A percentile compares a stretch with the other conserved stretches of the same genome.
Evolutionary conservation across 257 asterid species (phyloP).

Genomic region (Rehmannia glutinosa): DNA sequence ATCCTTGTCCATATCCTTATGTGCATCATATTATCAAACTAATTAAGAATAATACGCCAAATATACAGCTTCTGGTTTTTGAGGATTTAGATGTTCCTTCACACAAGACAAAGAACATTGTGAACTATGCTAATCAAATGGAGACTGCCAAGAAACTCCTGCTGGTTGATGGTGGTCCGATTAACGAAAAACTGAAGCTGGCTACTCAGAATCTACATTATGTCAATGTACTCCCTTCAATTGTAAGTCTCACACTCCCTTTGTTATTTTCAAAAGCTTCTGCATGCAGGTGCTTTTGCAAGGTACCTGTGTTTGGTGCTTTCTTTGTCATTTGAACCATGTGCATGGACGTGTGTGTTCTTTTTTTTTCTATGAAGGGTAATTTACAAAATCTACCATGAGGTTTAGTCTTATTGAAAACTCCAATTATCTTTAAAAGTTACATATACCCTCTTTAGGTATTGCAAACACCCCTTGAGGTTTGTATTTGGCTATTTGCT

Average conservation of each 20-base stretch:
- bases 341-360: not conserved
- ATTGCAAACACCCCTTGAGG: too few relatives aligned
- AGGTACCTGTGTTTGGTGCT: not conserved
- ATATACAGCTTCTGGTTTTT: conserved; percentile 71
- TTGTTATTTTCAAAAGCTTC: not conserved
- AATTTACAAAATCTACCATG: too few relatives aligned
- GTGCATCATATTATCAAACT: conserved; percentile 19
- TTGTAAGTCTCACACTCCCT: conserved; percentile 50
- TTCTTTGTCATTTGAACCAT: not conserved
- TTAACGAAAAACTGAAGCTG: conserved; percentile 68
- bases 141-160: conserved; percentile 72
- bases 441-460: too few relatives aligned
- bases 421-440: too few relatives aligned
- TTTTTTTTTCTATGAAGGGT: too few relatives aligned
- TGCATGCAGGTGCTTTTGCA: not conserved
- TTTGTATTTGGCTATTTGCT: too few relatives aligned
- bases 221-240: conserved; percentile 81
- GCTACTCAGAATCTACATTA: conserved; percentile 89
- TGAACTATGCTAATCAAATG: conserved; percentile 58
- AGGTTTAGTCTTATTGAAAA: too few relatives aligned
- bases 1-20: not conserved
- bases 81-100: conserved; percentile 81
- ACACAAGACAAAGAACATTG: conserved; percentile 87
- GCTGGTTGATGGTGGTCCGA: conserved; percentile 80
- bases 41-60: conserved; percentile 5